phyloP scores from a whole-genome alignment of 1,284 basidiomycete species.

The Tilletia horrida region DNA sequence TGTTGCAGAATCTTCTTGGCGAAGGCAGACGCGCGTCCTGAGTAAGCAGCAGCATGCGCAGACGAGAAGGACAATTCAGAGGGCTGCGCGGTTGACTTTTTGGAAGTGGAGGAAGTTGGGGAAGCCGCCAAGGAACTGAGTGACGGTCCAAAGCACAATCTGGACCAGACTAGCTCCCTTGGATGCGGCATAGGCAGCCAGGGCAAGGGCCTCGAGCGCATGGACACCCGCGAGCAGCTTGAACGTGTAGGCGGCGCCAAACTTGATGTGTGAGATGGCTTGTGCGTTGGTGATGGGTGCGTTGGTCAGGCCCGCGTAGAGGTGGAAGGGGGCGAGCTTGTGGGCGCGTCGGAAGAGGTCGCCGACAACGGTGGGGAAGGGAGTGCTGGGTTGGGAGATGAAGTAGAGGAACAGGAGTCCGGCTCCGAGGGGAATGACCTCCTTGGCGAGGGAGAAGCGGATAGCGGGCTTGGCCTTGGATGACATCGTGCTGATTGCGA shows the following conservation, averaged over 20 bases:
- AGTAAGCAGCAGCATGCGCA: no score
- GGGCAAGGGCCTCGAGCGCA: neutral
- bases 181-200: conserved; percentile 6
- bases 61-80: no score
- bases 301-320: neutral
- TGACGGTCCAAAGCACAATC: conserved; percentile 3
- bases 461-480: neutral
- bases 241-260: neutral
- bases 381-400: neutral
- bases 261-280: neutral
- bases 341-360: conserved; percentile 1
- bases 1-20: neutral
- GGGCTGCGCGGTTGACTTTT: neutral
- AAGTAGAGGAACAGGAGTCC: neutral
- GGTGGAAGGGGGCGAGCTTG: neutral
- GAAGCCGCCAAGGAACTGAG: neutral
- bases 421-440: neutral
- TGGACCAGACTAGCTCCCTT: conserved; percentile 8
- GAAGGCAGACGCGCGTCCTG: neutral
- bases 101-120: conserved; percentile 15
- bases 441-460: neutral
- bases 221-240: neutral
- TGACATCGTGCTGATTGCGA: neutral
- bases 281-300: neutral
- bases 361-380: neutral